These are phyloP conservation scores for Cryptosporidium bovis DNA, from an alignment of 169 alveolate species.

Conservation along the genomic window DNA sequence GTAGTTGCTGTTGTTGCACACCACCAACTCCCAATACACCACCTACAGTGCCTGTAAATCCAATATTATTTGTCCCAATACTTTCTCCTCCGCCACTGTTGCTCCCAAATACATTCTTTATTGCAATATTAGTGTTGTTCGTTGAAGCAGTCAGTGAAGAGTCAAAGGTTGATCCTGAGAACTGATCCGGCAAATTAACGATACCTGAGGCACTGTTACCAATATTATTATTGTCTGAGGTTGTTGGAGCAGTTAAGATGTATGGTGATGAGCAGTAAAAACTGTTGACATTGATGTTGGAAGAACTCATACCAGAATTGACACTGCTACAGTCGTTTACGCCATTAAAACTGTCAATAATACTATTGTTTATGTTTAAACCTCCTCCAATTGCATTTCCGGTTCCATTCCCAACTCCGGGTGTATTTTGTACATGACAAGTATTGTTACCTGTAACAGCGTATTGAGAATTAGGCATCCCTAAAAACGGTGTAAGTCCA, in stretches of 20 bases:
- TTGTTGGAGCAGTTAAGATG: too few species aligned
- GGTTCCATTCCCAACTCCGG: too few species aligned
- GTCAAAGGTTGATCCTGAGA: neutral
- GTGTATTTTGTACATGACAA: too few species aligned
- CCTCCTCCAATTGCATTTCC: too few species aligned
- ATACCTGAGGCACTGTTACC: too few species aligned
- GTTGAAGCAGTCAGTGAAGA: neutral
- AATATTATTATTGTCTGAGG: too few species aligned
- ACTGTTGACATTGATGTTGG: too few species aligned
- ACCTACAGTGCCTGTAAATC: neutral
- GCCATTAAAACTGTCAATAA: too few species aligned
- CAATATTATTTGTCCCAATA: neutral
- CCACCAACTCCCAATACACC: constrained; percentile 1
- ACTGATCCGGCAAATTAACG: neutral
- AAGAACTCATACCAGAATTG: too few species aligned
- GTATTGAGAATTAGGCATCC: constrained; percentile 64
- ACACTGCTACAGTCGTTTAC: too few species aligned
- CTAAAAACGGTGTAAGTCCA: constrained; percentile 65
- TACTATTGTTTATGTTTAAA: too few species aligned
- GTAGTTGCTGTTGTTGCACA: neutral
- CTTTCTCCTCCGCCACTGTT: neutral
- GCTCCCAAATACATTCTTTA: neutral
- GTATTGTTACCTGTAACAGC: constrained; percentile 6
- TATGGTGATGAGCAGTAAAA: too few species aligned
- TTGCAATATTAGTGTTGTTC: neutral